Base-by-base conservation (phyloP, 225 moss, liverwort and hornwort species). In the Bryum argenteum region DNA sequence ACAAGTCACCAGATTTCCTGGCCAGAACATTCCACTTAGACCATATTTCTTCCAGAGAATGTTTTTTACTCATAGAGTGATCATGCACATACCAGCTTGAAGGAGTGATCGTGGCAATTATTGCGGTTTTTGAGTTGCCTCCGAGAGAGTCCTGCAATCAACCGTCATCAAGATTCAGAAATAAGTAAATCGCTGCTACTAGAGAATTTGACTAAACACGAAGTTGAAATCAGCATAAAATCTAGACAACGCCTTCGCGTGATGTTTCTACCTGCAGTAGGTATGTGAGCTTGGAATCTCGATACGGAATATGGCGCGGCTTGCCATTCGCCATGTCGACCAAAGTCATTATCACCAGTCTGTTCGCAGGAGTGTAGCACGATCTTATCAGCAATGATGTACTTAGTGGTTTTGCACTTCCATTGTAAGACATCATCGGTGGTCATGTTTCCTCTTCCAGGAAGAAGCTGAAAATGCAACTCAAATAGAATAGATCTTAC, bases 221-320 rank as follows among this genome's bases (percentile, higher is more conserved):
- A 3, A 8, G 61, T 17, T 13, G 14, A 51, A 64, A 10, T 10
- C 16, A 56, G 51, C 19, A 18, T 18, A 73, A 39, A 67, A 37
- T 23, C 13, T 9, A 18, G 6, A 26, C 14, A 63, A 38, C 19
- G 9, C 24, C 23, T 28, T 53, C 52, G 21, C 8, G 19, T 71
- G 12, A 7, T 19, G 10, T 38, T n/a, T 17, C 24, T 56, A 88
- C 88, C 88, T 88, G 88, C 69, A 88, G 33, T 14, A 85, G 85
- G 66, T 80, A 85, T 8, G 88, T 88, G 54, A 88, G 88, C 75
- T 88, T 88, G 28, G 88, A 88, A 56, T 88, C 88, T 48, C 88
- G 70, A 48, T 88, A 88, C 8, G 88, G 88, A 21, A 88, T 80
- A 76, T 88, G 88, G 14, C 85, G 77, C 23, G 82, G 75, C 70